Percentiles rank a stretch among this genome's conserved stretches.
Conservation (phyloP, 2,329 filamentous ascomycete species). For the Aureobasidium uvarum region DNA sequence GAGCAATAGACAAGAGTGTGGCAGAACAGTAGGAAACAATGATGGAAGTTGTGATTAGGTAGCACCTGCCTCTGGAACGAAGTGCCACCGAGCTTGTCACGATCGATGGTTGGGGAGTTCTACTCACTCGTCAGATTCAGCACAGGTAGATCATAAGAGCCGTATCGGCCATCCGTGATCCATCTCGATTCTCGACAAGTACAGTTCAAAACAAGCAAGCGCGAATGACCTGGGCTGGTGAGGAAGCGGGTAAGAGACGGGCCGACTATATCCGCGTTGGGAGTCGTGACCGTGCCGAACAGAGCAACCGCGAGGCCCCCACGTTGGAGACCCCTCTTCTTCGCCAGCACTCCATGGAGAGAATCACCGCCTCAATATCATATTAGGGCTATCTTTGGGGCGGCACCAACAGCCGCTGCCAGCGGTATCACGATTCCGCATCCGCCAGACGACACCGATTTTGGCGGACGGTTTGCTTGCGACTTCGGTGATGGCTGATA, state of each 20-base stretch:
- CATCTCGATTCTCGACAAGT: background rate
- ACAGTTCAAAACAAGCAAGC: conserved; percentile 3
- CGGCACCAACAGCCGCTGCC: background rate
- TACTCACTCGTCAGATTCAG: background rate
- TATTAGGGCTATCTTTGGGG: background rate
- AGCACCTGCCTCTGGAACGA: conserved; percentile 7
- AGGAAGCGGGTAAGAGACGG: background rate
- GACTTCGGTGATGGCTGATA: background rate
- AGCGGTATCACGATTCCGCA: background rate
- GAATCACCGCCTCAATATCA: too few relatives aligned
- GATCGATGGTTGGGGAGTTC: background rate
- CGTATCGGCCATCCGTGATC: background rate
- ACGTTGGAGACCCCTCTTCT: background rate
- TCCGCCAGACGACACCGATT: background rate
- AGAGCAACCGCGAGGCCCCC: background rate
- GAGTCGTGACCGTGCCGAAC: background rate
- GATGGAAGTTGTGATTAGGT: background rate
- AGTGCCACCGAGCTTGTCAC: background rate
- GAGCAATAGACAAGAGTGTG: background rate
- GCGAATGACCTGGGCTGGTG: background rate
- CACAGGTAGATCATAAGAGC: background rate
- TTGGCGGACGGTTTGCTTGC: background rate
- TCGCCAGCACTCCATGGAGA: background rate
- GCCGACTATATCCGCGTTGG: background rate
- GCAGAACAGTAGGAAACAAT: background rate